phyloP scores from a whole-genome alignment of 306 rosid species.

The Rosa rugosa region DNA sequence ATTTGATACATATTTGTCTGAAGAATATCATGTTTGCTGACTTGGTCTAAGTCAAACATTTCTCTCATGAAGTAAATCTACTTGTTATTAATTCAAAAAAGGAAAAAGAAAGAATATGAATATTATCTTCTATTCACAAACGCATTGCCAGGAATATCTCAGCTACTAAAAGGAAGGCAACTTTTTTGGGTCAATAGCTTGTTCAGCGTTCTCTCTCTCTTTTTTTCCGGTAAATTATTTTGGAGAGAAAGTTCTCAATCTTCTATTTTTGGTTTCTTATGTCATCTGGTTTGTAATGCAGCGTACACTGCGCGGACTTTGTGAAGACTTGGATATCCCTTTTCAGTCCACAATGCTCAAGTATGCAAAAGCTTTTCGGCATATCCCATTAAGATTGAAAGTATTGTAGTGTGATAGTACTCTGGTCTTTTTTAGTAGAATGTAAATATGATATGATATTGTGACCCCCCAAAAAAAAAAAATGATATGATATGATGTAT shows the following conservation, averaged over 20 bases:
- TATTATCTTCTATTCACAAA: background rate
- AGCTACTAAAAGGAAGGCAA: background rate
- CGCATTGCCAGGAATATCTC: background rate
- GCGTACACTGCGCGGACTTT: constrained; percentile 66
- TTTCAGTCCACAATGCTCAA: constrained; percentile 70
- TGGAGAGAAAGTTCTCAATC: constrained; percentile 12
- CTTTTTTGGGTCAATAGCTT: background rate
- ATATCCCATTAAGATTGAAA: constrained; percentile 18
- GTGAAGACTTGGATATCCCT: constrained; percentile 70
- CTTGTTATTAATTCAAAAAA: background rate
- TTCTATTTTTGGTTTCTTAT: background rate
- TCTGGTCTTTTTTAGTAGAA: background rate
- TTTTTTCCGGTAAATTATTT: background rate
- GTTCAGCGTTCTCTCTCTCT: background rate
- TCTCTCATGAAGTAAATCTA: background rate
- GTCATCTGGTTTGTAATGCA: constrained; percentile 32
- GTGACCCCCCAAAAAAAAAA: too few species aligned
- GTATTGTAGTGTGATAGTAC: background rate
- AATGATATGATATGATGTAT: too few species aligned
- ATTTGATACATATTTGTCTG: background rate
- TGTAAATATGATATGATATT: background rate
- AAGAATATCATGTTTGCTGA: background rate
- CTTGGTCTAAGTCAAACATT: background rate
- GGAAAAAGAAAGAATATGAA: background rate
- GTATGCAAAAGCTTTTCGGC: constrained; percentile 37